Evolutionary conservation across 2,329 filamentous ascomycete genomes (phyloP).

Genomic region (Cercospora citrullina): DNA sequence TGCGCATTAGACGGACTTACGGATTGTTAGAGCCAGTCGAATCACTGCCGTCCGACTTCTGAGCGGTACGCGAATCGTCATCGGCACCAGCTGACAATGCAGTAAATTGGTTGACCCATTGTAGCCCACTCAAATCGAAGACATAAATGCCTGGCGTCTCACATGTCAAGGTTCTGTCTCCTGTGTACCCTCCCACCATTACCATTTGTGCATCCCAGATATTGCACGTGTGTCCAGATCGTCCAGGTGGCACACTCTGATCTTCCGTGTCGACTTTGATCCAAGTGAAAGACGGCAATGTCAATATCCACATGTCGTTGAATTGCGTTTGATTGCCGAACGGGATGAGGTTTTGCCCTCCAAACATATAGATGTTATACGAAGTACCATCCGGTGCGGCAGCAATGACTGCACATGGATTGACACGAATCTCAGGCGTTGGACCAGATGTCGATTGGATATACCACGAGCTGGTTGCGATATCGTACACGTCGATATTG

Average conservation of each 20-base stretch:
- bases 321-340: constrained; percentile 61
- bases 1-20: background rate
- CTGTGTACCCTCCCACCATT: constrained; percentile 70
- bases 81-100: constrained; percentile 57
- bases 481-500: constrained; percentile 76
- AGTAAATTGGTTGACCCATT: constrained; percentile 71
- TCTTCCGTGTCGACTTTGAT: constrained; percentile 60
- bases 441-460: constrained; percentile 66
- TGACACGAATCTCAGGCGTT: constrained; percentile 60
- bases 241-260: constrained; percentile 54
- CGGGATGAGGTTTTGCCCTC: constrained; percentile 71
- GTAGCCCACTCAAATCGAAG: constrained; percentile 69
- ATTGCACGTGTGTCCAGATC: constrained; percentile 74
- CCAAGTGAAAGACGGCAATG: constrained; percentile 80
- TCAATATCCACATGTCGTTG: constrained; percentile 76
- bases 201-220: constrained; percentile 81
- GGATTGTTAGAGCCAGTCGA: constrained; percentile 24
- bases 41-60: constrained; percentile 12
- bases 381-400: constrained; percentile 63
- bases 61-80: constrained; percentile 17
- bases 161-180: constrained; percentile 57
- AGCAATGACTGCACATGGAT: constrained; percentile 72
- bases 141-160: constrained; percentile 71
- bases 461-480: constrained; percentile 69
- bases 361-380: constrained; percentile 77